Base-by-base conservation (phyloP, 345 rosid genomes). In the Barbarea vulgaris region DNA sequence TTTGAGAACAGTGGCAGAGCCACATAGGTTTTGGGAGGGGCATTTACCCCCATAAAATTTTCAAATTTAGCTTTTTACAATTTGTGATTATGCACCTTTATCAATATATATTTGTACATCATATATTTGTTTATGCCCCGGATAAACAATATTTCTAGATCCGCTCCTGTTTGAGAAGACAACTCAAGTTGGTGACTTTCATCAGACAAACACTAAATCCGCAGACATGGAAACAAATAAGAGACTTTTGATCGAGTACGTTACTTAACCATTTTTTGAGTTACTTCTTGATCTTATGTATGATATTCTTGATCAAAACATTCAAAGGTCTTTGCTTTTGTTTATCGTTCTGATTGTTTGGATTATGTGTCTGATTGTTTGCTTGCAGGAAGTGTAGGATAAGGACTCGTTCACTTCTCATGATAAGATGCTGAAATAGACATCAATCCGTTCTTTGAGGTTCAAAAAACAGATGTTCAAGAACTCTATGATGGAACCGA, bases 381-480 rank as follows among this genome's bases (percentile, higher is more conserved):
- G 0, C 1, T 62, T 70, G 61, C 84, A 88, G 95, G 81, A 77
- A n/a, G 97, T 93, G 58, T 89, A 76, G 51, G 96, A 91, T 82
- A 82, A 88, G 27, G 97, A 88, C 80, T 84, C 84, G 0, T 69
- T 93, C 30, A 76, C 83, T 1, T 77, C 71, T 6, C 97, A 93
- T 72, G 98, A 93, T 75, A 61, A 42, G 86, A 90, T 11, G 96
- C 94, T 39, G 88, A 82, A 46, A 76, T 93, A 55, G 90, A 85
- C 62, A 61, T 89, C 19, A 81, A 61, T 57, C 79, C 90, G 6
- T 91, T 78, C 25, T 18, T 87, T 14, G 89, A 81, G 51, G 82
- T 83, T 22, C 64, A 82, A 17, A 67, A n/a, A 72, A 79, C 63
- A 81, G 73, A 71, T 19, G 24, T 83, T 64, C 33, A 41, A 30